A percentile compares a stretch with the other conserved stretches of the same genome.
phyloP scores from a whole-genome alignment of 208 protist species.

The Wallacemonas sp. region DNA sequence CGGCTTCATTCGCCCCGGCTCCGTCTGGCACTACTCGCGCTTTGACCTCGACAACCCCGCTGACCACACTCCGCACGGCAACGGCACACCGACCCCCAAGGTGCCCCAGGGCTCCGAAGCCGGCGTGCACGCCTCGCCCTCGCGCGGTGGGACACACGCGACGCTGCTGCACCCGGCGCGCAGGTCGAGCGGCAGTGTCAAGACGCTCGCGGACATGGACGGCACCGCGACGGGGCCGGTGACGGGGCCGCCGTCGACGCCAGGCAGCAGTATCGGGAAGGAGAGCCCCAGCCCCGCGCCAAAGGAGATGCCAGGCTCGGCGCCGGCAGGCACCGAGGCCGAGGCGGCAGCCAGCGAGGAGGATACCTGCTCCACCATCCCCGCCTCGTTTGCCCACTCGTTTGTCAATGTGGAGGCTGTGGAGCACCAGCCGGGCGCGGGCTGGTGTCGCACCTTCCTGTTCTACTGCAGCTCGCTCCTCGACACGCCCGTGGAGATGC shows the following conservation, averaged over 20 bases:
- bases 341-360: background rate
- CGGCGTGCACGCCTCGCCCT: too few relatives aligned
- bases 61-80: background rate
- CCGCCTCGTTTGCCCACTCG: slow-evolving; percentile 9
- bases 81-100: too few relatives aligned
- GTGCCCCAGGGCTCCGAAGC: too few relatives aligned
- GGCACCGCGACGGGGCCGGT: too few relatives aligned
- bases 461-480: slow-evolving; percentile 45
- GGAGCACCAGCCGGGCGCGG: slow-evolving; percentile 23
- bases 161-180: background rate
- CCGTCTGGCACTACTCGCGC: slow-evolving; percentile 47
- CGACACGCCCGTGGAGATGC: slow-evolving; percentile 27
- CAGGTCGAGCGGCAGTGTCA: background rate
- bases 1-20: slow-evolving; percentile 36
- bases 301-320: too few relatives aligned
- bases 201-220: background rate
- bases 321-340: background rate
- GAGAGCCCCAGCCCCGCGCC: too few relatives aligned
- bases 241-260: too few relatives aligned
- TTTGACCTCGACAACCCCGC: slow-evolving; percentile 10
- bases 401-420: slow-evolving; percentile 16
- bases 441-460: slow-evolving; percentile 39
- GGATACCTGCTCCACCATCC: background rate
- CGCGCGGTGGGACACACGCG: background rate
- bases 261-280: too few relatives aligned